phyloP scores from a whole-genome alignment of 805 yeast genomes.

The Metschnikowia cerradonensis region DNA sequence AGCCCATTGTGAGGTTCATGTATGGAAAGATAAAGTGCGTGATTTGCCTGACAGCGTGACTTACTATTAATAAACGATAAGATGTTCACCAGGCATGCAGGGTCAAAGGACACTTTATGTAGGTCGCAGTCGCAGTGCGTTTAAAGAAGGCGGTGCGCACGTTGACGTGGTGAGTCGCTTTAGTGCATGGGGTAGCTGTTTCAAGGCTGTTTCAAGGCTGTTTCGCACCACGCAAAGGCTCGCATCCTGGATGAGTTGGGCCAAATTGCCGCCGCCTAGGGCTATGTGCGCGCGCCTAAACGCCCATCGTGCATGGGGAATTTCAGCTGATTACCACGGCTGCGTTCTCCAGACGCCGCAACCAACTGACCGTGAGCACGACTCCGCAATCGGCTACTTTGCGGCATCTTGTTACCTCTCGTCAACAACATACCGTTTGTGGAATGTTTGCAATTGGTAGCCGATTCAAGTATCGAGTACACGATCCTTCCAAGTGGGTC shows the following conservation, averaged over 20 bases:
- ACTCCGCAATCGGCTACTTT: too few species aligned
- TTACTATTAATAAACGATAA: background rate
- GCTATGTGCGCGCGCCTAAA: background rate
- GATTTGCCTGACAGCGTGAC: background rate
- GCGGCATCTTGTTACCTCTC: too few species aligned
- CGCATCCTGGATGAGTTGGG: background rate
- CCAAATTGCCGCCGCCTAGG: background rate
- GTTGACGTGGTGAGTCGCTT: background rate
- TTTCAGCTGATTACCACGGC: too few species aligned
- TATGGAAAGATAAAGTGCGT: background rate
- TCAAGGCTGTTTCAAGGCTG: background rate
- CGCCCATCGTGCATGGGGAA: background rate
- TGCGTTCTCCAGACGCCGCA: background rate
- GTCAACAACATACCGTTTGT: too few species aligned
- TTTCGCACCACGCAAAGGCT: background rate
- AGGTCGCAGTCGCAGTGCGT: background rate
- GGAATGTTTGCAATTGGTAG: too few species aligned
- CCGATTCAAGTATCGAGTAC: too few species aligned
- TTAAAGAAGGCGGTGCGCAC: background rate
- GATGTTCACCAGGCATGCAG: background rate
- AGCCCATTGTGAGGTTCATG: background rate
- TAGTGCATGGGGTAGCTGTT: background rate
- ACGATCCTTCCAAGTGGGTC: too few species aligned
- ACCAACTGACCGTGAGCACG: background rate
- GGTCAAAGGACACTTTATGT: background rate